These are phyloP conservation scores for Suhomyces bolitotheri DNA, from an alignment of 1,139 yeast species.

Conservation along the genomic window DNA sequence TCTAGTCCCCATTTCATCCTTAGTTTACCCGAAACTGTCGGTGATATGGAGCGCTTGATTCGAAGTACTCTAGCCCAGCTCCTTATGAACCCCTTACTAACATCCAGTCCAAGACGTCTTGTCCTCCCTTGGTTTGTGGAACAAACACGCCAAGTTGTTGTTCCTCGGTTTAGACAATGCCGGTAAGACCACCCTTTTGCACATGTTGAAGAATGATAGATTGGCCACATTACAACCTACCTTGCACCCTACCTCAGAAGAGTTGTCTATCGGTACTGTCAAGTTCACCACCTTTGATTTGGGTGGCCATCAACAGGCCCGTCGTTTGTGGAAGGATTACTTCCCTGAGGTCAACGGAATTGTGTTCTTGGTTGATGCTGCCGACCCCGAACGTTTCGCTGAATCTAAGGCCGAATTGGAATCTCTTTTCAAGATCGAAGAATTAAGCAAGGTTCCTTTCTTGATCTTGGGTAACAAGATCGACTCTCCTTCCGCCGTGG, in stretches of 20 bases:
- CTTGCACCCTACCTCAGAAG: slow-evolving; percentile 97
- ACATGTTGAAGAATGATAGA: slow-evolving; percentile 96
- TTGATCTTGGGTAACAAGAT: slow-evolving; percentile 94
- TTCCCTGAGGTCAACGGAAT: slow-evolving; percentile 99
- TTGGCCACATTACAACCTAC: slow-evolving; percentile 97
- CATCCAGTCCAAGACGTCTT: slow-evolving; percentile 80
- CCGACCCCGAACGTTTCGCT: slow-evolving; percentile 91
- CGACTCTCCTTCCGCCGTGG: slow-evolving; percentile 90
- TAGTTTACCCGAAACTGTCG: slow-evolving; percentile 1
- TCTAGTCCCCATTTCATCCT: neutral
- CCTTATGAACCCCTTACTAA: slow-evolving; percentile 19
- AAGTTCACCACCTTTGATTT: slow-evolving; percentile 96
- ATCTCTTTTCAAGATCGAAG: slow-evolving; percentile 88
- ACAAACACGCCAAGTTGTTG: slow-evolving; percentile 94
- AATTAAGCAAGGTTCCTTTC: slow-evolving; percentile 85
- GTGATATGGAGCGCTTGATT: too few species aligned
- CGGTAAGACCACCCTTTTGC: slow-evolving; percentile 94
- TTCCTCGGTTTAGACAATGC: slow-evolving; percentile 98
- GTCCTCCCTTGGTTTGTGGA: slow-evolving; percentile 93
- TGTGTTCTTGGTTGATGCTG: slow-evolving; percentile 94
- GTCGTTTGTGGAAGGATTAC: slow-evolving; percentile 98
- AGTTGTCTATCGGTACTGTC: slow-evolving; percentile 92
- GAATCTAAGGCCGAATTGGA: slow-evolving; percentile 95
- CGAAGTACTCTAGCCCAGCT: too few species aligned
- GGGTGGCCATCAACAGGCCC: slow-evolving; percentile 98